phyloP scores from a whole-genome alignment of 306 rosid species.

The Castanea sativa region DNA sequence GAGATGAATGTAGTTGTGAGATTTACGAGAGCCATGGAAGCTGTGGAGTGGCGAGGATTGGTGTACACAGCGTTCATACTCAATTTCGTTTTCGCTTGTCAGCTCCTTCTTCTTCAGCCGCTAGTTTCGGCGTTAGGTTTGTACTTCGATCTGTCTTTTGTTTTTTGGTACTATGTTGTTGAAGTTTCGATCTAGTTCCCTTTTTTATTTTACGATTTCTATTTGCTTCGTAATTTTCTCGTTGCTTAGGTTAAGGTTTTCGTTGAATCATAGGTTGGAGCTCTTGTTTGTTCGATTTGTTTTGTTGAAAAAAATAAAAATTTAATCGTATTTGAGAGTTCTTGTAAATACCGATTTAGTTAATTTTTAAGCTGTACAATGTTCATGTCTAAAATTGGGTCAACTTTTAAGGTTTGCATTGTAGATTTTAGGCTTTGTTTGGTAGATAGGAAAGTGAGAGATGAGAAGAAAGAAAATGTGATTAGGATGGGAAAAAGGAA shows the following conservation, averaged over 20 bases:
- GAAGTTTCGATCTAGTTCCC: background rate
- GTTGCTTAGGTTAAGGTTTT: background rate
- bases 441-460: too few species aligned
- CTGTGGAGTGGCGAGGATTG: conserved; percentile 66
- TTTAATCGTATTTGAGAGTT: too few species aligned
- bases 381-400: too few species aligned
- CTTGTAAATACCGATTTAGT: too few species aligned
- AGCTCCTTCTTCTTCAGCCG: conserved; percentile 83
- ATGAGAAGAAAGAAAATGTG: too few species aligned
- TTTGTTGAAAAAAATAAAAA: too few species aligned
- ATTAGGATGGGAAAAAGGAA: too few species aligned
- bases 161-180: background rate
- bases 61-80: conserved; percentile 53
- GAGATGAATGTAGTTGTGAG: conserved; percentile 32
- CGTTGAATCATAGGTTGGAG: background rate
- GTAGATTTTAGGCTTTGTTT: too few species aligned
- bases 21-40: conserved; percentile 43
- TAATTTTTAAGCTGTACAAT: too few species aligned
- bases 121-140: conserved; percentile 84
- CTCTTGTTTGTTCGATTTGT: background rate
- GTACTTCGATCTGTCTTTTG: conserved; percentile 21
- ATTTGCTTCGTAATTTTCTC: background rate
- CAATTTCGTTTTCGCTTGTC: conserved; percentile 73
- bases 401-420: too few species aligned
- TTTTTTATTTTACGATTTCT: background rate